These are phyloP conservation scores for Claviceps pusilla DNA, from an alignment of 2,329 filamentous ascomycete species.

Conservation along the genomic window DNA sequence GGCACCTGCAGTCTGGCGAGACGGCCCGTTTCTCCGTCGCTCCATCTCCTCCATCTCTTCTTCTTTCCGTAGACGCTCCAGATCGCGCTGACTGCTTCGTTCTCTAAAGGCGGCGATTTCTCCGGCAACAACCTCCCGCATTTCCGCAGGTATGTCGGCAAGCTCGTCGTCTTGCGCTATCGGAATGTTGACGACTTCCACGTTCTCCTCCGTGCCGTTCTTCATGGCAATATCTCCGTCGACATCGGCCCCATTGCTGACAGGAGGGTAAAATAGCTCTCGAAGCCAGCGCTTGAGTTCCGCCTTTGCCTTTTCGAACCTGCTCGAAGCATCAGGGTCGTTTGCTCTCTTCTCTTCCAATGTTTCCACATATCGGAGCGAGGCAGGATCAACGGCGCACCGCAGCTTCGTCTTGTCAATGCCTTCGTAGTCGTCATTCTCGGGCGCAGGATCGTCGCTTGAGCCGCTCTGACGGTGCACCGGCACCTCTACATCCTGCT, in stretches of 20 bases:
- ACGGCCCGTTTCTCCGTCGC: constrained; percentile 51
- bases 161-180: constrained; percentile 82
- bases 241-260: constrained; percentile 33
- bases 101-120: constrained; percentile 94
- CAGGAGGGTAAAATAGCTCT: constrained; percentile 55
- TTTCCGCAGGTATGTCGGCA: constrained; percentile 86
- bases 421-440: constrained; percentile 32
- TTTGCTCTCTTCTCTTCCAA: constrained; percentile 55
- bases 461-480: constrained; percentile 53
- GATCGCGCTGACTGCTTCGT: constrained; percentile 70
- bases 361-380: constrained; percentile 71
- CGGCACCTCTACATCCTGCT: constrained; percentile 71
- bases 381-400: constrained; percentile 67
- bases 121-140: constrained; percentile 84
- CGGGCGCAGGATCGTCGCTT: constrained; percentile 24
- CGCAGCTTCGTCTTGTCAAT: constrained; percentile 58
- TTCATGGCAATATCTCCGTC: constrained; percentile 58
- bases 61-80: constrained; percentile 74
- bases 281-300: constrained; percentile 54
- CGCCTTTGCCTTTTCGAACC: constrained; percentile 53
- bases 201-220: constrained; percentile 47
- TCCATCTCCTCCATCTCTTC: constrained; percentile 87
- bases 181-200: constrained; percentile 82
- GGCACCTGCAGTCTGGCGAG: constrained; percentile 52
- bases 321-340: constrained; percentile 47